These are phyloP conservation scores for Malassezia caprae DNA, from an alignment of 1,284 basidiomycete genomes.

Conservation along the genomic window DNA sequence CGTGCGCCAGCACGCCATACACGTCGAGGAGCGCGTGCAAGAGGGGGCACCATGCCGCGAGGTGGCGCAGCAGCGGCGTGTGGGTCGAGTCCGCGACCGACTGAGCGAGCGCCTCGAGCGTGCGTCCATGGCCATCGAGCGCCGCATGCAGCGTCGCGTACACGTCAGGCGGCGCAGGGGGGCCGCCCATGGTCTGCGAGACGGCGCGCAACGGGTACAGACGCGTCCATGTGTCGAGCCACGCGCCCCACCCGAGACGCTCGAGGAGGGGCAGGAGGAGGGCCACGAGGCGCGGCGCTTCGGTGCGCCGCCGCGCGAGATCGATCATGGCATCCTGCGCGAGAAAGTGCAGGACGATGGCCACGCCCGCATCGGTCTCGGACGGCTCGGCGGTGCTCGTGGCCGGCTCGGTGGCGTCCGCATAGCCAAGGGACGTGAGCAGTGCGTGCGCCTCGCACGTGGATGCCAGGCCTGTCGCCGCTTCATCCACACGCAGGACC, in stretches of 20 bases:
- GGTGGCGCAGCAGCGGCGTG: not conserved
- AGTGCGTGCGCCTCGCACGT: not conserved
- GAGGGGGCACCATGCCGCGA: slow-evolving; percentile 1
- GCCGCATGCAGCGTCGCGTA: not conserved
- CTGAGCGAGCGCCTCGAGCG: not conserved
- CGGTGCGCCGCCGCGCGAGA: not conserved
- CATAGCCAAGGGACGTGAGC: not conserved
- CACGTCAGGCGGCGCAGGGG: slow-evolving; percentile 1
- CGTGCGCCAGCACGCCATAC: not conserved
- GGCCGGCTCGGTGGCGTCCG: not conserved
- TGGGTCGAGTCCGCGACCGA: not conserved
- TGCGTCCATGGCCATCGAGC: not conserved
- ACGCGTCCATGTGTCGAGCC: slow-evolving; percentile 17
- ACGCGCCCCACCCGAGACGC: not conserved
- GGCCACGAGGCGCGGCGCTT: slow-evolving; percentile 12
- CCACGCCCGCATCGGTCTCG: not conserved
- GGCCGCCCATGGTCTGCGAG: not conserved
- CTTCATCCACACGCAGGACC: not conserved
- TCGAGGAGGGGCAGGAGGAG: slow-evolving; percentile 5
- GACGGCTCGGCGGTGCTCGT: not conserved
- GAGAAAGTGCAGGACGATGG: slow-evolving; percentile 25
- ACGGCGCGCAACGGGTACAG: not conserved
- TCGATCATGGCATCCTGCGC: slow-evolving; percentile 26
- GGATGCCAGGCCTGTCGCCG: not conserved
- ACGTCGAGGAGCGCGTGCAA: not conserved